A percentile compares a stretch with the other conserved stretches of the same genome.
Evolutionary conservation across 768 basidiomycete species (phyloP).

Genomic region (Boletellus ananas): DNA sequence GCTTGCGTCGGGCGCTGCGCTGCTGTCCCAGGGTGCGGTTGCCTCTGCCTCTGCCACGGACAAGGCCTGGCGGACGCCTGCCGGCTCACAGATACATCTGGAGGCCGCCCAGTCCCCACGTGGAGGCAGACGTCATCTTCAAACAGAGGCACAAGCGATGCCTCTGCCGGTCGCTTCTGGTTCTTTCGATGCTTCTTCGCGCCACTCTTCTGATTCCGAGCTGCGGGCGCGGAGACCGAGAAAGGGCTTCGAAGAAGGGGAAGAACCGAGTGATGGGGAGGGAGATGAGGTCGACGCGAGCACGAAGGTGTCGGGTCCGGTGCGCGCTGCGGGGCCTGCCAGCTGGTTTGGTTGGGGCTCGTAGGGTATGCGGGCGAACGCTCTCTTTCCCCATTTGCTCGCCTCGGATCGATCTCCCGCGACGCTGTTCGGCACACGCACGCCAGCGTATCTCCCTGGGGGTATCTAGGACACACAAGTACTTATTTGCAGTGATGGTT

Average conservation of each 20-base stretch:
- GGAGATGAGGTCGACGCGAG: constrained; percentile 45
- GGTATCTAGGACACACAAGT: too few relatives aligned
- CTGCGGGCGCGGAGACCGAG: constrained; percentile 46
- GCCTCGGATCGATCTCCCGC: too few relatives aligned
- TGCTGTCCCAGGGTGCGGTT: constrained; percentile 52
- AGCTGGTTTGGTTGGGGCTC: constrained; percentile 35
- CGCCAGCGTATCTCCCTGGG: too few relatives aligned
- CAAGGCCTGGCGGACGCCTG: constrained; percentile 26
- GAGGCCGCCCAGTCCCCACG: constrained; percentile 31
- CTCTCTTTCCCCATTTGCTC: too few relatives aligned
- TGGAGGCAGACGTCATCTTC: constrained; percentile 49
- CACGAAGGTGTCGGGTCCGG: constrained; percentile 14
- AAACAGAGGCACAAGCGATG: constrained; percentile 44
- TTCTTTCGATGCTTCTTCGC: constrained; percentile 32
- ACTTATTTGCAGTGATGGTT: too few relatives aligned
- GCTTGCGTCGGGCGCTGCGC: constrained; percentile 60
- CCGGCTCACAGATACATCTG: constrained; percentile 29
- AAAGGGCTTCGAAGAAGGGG: constrained; percentile 59
- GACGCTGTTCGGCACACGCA: too few relatives aligned
- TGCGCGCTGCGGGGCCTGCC: constrained; percentile 29
- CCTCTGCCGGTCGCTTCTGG: constrained; percentile 26
- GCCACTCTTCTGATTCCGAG: constrained; percentile 41
- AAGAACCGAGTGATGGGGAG: constrained; percentile 68
- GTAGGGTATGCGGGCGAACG: neutral
- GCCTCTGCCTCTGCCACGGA: constrained; percentile 33